Percentiles rank a stretch among this genome's conserved stretches.
Evolutionary conservation across 805 yeast genomes (phyloP).

Genomic region (Saturnispora saitoi): DNA sequence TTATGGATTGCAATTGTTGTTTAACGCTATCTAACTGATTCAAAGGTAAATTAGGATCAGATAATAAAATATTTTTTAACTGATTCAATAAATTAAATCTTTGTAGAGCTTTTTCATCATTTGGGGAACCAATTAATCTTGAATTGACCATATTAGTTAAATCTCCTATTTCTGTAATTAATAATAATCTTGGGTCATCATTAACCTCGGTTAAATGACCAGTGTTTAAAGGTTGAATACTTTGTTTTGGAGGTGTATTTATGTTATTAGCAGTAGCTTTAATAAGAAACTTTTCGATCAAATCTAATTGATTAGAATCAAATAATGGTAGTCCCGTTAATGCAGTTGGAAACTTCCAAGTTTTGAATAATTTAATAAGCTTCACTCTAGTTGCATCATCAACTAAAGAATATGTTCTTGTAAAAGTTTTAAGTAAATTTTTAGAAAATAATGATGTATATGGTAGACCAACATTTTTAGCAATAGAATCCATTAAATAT

Average conservation of each 20-base stretch:
- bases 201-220: not conserved
- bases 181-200: conserved; percentile 3
- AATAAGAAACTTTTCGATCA: conserved; percentile 65
- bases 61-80: conserved; percentile 32
- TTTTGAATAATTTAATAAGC: conserved; percentile 68
- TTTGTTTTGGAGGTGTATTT: conserved; percentile 16
- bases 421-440: conserved; percentile 60
- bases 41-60: conserved; percentile 20
- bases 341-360: conserved; percentile 72
- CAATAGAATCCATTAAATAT: conserved; percentile 82
- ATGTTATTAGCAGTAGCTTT: conserved; percentile 38
- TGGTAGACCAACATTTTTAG: conserved; percentile 85
- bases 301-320: conserved; percentile 56
- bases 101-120: conserved; percentile 35
- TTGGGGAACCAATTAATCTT: conserved; percentile 29
- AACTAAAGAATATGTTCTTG: conserved; percentile 69
- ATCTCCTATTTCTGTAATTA: conserved; percentile 28
- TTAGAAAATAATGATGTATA: conserved; percentile 73
- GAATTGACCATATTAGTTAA: conserved; percentile 36
- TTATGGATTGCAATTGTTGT: conserved; percentile 26
- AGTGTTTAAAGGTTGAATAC: conserved; percentile 4
- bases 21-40: conserved; percentile 26
- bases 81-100: conserved; percentile 38
- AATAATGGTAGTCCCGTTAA: conserved; percentile 64
- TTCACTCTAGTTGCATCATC: conserved; percentile 67